Conservation (phyloP, 75 land plant species). For the Larix kaempferi region DNA sequence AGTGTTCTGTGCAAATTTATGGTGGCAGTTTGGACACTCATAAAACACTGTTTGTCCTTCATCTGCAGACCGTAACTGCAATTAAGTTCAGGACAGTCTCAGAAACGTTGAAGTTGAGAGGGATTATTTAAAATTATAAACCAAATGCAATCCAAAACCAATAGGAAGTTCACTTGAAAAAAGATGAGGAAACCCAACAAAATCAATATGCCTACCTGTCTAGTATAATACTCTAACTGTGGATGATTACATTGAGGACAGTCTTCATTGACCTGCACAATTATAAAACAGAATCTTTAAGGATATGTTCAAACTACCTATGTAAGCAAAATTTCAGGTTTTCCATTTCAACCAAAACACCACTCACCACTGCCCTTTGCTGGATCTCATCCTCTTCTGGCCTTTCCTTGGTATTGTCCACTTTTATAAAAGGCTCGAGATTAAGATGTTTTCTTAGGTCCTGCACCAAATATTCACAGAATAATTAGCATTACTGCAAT, state of each 20-base stretch:
- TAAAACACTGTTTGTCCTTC: constrained; percentile 88
- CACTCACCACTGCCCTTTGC: constrained; percentile 21
- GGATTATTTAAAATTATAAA: constrained; percentile 2
- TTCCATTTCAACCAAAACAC: not conserved
- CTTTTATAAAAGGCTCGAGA: constrained; percentile 21
- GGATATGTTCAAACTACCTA: not conserved
- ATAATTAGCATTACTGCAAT: not conserved
- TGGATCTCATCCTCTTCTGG: constrained; percentile 10
- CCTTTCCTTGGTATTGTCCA: not conserved
- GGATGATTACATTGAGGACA: constrained; percentile 58
- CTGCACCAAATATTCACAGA: constrained; percentile 3
- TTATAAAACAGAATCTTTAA: constrained; percentile 1
- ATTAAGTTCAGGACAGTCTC: not conserved
- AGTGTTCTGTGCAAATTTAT: constrained; percentile 54
- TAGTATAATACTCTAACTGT: constrained; percentile 62
- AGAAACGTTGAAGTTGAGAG: not conserved
- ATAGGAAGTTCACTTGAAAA: not conserved
- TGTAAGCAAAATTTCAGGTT: not conserved
- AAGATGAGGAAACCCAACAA: not conserved
- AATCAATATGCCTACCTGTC: constrained; percentile 35
- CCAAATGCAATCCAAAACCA: not conserved
- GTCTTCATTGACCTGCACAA: constrained; percentile 53
- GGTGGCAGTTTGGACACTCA: constrained; percentile 64
- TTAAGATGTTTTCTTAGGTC: constrained; percentile 33
- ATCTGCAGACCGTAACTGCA: constrained; percentile 79